A percentile compares a stretch with the other conserved stretches of the same genome.
phyloP scores from a whole-genome alignment of 2,329 filamentous ascomycete species.

The Trichoderma semiorbis region DNA sequence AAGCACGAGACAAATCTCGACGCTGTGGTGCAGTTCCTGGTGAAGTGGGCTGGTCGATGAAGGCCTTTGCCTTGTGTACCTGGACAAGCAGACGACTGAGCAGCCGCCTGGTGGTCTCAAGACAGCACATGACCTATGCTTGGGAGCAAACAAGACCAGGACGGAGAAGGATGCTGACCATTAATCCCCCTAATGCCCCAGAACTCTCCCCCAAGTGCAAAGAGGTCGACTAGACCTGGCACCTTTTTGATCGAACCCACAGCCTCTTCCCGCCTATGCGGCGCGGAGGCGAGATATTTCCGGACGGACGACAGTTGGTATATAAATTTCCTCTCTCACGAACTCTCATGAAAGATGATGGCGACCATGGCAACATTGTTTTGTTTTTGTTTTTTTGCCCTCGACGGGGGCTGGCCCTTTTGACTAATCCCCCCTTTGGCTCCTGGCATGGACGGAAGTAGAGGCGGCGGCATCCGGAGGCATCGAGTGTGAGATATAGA shows the following conservation, averaged over 20 bases:
- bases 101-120: slow-evolving; percentile 15
- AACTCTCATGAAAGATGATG: slow-evolving; percentile 28
- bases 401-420: slow-evolving; percentile 4
- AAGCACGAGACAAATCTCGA: slow-evolving; percentile 99
- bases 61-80: neutral
- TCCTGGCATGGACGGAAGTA: slow-evolving; percentile 10
- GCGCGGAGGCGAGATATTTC: slow-evolving; percentile 1
- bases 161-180: neutral
- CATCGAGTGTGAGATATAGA: slow-evolving; percentile 17
- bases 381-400: neutral
- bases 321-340: slow-evolving; percentile 36
- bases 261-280: neutral
- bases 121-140: neutral
- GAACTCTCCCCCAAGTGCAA: neutral
- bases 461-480: slow-evolving; percentile 11
- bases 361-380: slow-evolving; percentile 16
- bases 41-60: slow-evolving; percentile 79
- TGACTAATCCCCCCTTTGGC: neutral
- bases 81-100: neutral
- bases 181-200: slow-evolving; percentile 9
- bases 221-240: slow-evolving; percentile 11
- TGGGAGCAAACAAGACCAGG: neutral
- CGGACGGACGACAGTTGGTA: slow-evolving; percentile 26
- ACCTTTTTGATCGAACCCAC: neutral
- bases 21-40: slow-evolving; percentile 93